Conservation (phyloP, 352 stramenopile species). For the Phytophthora citricola region DNA sequence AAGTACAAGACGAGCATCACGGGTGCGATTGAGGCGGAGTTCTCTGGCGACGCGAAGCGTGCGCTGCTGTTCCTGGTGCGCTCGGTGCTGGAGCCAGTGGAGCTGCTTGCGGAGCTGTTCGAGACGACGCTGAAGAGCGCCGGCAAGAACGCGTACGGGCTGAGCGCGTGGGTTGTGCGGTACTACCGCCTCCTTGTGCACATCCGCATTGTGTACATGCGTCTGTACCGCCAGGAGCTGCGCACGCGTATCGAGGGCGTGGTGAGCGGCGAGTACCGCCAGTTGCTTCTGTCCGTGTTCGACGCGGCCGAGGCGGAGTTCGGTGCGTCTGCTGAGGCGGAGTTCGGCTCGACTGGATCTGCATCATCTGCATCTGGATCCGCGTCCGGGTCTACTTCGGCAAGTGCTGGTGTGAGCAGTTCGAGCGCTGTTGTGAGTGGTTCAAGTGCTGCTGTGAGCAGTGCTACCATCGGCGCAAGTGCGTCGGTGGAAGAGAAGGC, state of each 20-base stretch:
- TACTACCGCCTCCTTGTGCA: too few species aligned
- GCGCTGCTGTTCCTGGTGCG: constrained; percentile 47
- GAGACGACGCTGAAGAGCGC: constrained; percentile 50
- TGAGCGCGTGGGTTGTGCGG: too few species aligned
- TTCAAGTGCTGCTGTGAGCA: neutral
- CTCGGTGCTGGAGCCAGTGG: constrained; percentile 37
- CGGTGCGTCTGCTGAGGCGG: constrained; percentile 16
- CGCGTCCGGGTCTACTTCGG: constrained; percentile 3
- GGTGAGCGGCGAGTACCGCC: constrained; percentile 35
- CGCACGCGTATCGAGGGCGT: constrained; percentile 25
- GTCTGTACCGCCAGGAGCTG: constrained; percentile 58
- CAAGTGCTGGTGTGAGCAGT: neutral
- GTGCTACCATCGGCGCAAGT: constrained; percentile 8
- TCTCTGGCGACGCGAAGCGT: constrained; percentile 46
- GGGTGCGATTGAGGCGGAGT: constrained; percentile 61
- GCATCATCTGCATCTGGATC: constrained; percentile 1
- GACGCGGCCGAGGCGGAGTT: constrained; percentile 30
- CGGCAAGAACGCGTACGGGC: constrained; percentile 2
- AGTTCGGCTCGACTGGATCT: constrained; percentile 8
- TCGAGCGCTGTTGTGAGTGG: neutral
- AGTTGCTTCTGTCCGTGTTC: constrained; percentile 29
- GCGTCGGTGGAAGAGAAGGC: constrained; percentile 26
- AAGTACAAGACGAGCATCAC: constrained; percentile 64
- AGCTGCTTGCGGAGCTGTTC: constrained; percentile 45
- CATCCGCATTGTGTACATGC: constrained; percentile 42